Conservation (phyloP, 208 protist genomes). For the Leishmania amazonensis region DNA sequence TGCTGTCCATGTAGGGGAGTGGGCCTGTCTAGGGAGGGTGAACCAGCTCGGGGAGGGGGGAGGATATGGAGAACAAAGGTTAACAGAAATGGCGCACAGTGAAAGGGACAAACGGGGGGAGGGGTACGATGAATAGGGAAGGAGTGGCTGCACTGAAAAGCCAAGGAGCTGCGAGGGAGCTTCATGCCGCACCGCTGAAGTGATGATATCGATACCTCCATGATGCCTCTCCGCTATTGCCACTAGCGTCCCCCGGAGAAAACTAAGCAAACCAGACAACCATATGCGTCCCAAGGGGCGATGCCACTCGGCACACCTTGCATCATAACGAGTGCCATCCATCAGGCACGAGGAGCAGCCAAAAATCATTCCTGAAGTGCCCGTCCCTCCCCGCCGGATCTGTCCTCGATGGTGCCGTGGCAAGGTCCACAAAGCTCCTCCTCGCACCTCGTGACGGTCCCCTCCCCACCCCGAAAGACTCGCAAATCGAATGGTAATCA, state of each 20-base stretch:
- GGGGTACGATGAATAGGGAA: not conserved
- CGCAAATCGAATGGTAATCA: not conserved
- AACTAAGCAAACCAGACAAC: not conserved
- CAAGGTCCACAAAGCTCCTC: not conserved
- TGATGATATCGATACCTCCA: not conserved
- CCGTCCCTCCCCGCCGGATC: not conserved
- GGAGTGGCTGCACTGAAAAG: not conserved
- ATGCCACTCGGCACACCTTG: not conserved
- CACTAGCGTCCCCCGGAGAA: not conserved
- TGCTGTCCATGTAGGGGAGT: constrained; percentile 1
- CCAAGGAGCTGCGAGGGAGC: not conserved
- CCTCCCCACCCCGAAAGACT: not conserved
- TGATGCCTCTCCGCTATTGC: not conserved
- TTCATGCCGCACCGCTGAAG: not conserved
- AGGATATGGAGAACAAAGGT: not conserved
- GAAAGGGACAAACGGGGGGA: not conserved
- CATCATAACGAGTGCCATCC: not conserved
- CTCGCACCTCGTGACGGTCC: not conserved
- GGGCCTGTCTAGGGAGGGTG: not conserved
- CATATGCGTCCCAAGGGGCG: not conserved
- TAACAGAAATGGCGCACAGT: not conserved
- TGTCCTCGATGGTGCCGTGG: not conserved
- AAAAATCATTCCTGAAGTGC: not conserved
- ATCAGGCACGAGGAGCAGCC: not conserved
- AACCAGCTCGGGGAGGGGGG: no score